These are phyloP conservation scores for Chlamydomonas reinhardtii DNA, from an alignment of 163 green algal species.

Conservation along the genomic window DNA sequence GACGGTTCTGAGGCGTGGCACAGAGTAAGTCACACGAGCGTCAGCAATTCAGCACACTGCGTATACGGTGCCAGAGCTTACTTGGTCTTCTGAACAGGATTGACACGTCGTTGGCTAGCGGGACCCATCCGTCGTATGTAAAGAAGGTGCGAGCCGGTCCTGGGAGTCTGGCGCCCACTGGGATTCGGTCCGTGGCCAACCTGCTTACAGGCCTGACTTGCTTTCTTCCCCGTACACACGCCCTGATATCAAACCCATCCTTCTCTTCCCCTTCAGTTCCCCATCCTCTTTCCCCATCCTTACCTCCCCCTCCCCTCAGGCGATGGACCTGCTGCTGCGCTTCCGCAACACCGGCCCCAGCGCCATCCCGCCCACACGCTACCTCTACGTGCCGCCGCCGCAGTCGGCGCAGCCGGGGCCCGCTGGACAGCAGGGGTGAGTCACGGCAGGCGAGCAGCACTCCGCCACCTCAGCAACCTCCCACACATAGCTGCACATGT, in stretches of 20 bases:
- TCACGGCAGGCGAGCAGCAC: no score
- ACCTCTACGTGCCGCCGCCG: conserved; percentile 24
- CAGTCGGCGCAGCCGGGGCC: background rate
- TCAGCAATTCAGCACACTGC: no score
- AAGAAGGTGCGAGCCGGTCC: conserved; percentile 7
- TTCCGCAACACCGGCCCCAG: conserved; percentile 13
- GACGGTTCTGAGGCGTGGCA: background rate
- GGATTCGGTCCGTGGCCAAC: no score
- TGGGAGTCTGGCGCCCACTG: no score
- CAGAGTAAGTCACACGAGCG: background rate
- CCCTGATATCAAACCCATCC: no score
- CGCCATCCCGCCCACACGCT: conserved; percentile 15
- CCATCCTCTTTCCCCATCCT: background rate
- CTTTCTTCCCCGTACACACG: no score
- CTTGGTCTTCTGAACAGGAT: conserved; percentile 12
- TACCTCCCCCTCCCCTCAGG: background rate
- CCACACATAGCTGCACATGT: no score
- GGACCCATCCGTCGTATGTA: conserved; percentile 27
- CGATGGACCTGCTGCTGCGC: conserved; percentile 16
- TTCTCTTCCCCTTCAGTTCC: background rate
- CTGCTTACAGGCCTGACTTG: no score
- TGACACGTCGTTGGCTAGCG: background rate
- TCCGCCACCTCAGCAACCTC: no score
- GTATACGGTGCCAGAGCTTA: no score
- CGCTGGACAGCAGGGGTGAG: background rate